Conservation (phyloP, 306 rosid genomes). For the Dryas octopetala region DNA sequence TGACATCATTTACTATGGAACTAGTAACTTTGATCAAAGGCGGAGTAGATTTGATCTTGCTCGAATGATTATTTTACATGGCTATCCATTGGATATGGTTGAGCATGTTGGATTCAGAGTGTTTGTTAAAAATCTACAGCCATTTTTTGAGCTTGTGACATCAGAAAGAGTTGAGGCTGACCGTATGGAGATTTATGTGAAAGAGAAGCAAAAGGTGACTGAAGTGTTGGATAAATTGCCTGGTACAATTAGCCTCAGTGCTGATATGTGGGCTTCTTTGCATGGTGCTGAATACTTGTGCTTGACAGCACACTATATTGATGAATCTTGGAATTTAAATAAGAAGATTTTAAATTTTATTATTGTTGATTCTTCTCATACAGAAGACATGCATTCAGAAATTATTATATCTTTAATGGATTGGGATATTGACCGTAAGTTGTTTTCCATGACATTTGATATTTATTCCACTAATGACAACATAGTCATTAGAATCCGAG, state of each 20-base stretch:
- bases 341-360: conserved; percentile 74
- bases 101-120: conserved; percentile 94
- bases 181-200: conserved; percentile 78
- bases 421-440: conserved; percentile 96
- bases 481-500: conserved; percentile 59
- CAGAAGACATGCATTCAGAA: conserved; percentile 80
- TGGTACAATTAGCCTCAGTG: conserved; percentile 86
- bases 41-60: conserved; percentile 93
- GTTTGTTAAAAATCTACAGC: conserved; percentile 91
- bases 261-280: conserved; percentile 70
- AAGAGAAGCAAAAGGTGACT: conserved; percentile 83
- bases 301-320: conserved; percentile 85
- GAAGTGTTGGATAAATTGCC: conserved; percentile 93
- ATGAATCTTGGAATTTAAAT: conserved; percentile 86
- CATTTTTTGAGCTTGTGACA: conserved; percentile 82
- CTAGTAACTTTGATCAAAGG: conserved; percentile 75
- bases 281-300: conserved; percentile 67
- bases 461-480: conserved; percentile 64
- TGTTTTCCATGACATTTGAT: conserved; percentile 87
- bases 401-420: conserved; percentile 83
- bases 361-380: conserved; percentile 68
- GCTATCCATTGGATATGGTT: conserved; percentile 92
- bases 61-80: conserved; percentile 95
- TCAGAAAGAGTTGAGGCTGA: conserved; percentile 81
- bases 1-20: conserved; percentile 47